phyloP scores from a whole-genome alignment of 108 stramenopile genomes.

The Conticribra weissflogii region DNA sequence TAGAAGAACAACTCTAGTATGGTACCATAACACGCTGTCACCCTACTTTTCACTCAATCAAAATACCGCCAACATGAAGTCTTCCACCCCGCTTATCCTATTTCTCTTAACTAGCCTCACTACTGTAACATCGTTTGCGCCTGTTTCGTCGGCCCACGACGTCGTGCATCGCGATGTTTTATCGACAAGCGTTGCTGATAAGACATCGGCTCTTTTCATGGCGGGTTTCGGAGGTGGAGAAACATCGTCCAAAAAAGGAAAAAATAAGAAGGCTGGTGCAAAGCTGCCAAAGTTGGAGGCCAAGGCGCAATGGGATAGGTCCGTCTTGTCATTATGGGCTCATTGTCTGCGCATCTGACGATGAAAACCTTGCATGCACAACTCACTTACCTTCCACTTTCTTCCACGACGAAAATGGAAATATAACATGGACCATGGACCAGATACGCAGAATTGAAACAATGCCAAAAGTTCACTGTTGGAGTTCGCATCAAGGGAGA shows the following conservation, averaged over 20 bases:
- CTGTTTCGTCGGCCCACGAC: not conserved
- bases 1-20: too few species aligned
- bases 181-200: not conserved
- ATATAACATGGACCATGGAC: not conserved
- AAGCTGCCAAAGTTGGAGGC: constrained; percentile 51
- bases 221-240: constrained; percentile 33
- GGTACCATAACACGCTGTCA: too few species aligned
- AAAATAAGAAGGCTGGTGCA: constrained; percentile 20
- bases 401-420: not conserved
- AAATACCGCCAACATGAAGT: not conserved
- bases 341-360: not conserved
- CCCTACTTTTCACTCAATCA: too few species aligned
- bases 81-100: not conserved
- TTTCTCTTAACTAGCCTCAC: not conserved
- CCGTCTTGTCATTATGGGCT: not conserved
- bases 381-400: not conserved
- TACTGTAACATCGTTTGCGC: not conserved
- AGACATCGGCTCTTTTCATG: constrained; percentile 16
- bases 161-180: not conserved
- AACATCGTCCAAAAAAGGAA: constrained; percentile 12
- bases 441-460: constrained; percentile 66
- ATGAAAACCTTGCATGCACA: not conserved
- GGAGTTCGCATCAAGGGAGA: constrained; percentile 53
- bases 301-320: constrained; percentile 70
- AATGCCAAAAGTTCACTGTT: constrained; percentile 52